Conservation (phyloP, 345 rosid genomes). For the Populus nigra region DNA sequence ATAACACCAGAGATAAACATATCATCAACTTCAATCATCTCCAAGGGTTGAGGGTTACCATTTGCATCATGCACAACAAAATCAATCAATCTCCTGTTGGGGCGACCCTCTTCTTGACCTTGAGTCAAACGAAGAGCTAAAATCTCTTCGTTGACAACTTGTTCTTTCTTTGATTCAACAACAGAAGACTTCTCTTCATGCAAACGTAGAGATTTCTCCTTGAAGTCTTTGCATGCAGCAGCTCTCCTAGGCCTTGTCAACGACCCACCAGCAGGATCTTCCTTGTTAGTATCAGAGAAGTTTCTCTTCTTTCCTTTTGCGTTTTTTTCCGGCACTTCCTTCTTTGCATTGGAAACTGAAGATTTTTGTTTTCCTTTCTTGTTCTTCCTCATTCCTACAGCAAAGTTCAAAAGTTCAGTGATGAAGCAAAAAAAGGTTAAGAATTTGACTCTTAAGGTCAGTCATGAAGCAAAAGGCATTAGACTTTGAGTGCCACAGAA, state of each 20-base stretch:
- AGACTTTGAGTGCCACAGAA: background rate
- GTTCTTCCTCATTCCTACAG: slow-evolving; percentile 2
- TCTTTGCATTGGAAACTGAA: background rate
- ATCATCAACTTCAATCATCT: slow-evolving; percentile 29
- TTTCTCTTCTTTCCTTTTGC: slow-evolving; percentile 31
- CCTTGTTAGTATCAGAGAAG: slow-evolving; percentile 20
- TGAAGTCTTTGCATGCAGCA: slow-evolving; percentile 69
- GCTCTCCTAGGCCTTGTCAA: slow-evolving; percentile 64
- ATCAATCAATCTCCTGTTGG: slow-evolving; percentile 27
- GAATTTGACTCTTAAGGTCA: background rate
- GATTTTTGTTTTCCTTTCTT: slow-evolving; percentile 5
- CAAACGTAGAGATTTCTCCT: slow-evolving; percentile 48
- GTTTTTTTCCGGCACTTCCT: slow-evolving; percentile 1
- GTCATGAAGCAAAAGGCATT: background rate
- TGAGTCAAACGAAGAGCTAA: slow-evolving; percentile 19
- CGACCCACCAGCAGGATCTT: slow-evolving; percentile 15
- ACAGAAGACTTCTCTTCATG: slow-evolving; percentile 39
- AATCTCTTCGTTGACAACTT: slow-evolving; percentile 49
- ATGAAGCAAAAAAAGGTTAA: background rate
- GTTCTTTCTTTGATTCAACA: slow-evolving; percentile 45
- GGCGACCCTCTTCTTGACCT: slow-evolving; percentile 17
- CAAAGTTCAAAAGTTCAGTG: background rate
- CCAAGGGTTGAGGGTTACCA: slow-evolving; percentile 25
- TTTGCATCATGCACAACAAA: slow-evolving; percentile 24
- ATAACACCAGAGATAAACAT: slow-evolving; percentile 27